Base-by-base conservation (phyloP, 306 rosid genomes). In the Prunus persica region DNA sequence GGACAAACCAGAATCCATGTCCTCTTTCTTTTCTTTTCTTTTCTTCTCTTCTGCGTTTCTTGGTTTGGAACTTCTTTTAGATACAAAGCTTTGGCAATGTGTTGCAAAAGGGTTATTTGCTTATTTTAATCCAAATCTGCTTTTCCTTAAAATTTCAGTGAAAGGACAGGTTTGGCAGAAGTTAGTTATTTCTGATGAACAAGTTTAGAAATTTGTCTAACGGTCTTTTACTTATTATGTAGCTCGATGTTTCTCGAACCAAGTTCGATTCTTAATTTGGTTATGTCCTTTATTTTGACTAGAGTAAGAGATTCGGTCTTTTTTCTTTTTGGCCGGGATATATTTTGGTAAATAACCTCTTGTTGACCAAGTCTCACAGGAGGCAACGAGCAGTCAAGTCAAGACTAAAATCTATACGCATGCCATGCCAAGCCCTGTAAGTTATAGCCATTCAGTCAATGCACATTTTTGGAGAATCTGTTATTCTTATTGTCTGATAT, bases 1-100 rank as follows among this genome's bases (percentile, higher is more conserved):
- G 1, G 93, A 86, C 62, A 65, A 32, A 7, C 82, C 89, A 27
- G 91, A 84, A 89, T 88, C 86, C 93, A 88, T 88, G 0, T 63
- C 55, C 66, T 10, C 65, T 50, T 60, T 11, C 6, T 5, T 51
- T 9, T 18, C 15, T 27, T 27, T 24, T 8, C 15, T 27, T 27
- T 24, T 8, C 27, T 43, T 56, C 64, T 13, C 43, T 65, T 30
- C 19, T 57, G 71, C 34, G 47, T 24, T 68, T 11, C 19, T 25
- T 41, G 67, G 57, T 30, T 46, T 16, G 5, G 24, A 20, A 16
- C 14, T 67, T 41, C 18, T 72, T 67, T 70, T 69, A 57, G 69
- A 69, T 22, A 57, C 50, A 57, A 28, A 46, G 45, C 72, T 75
- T 50, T 58, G 28, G 19, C 69, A 70, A 43, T 32, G 41, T 27